Percentiles rank a stretch among this genome's conserved stretches.
Conservation (phyloP, 495 filamentous ascomycete genomes). For the Podospora bellae-mahoneyi region DNA sequence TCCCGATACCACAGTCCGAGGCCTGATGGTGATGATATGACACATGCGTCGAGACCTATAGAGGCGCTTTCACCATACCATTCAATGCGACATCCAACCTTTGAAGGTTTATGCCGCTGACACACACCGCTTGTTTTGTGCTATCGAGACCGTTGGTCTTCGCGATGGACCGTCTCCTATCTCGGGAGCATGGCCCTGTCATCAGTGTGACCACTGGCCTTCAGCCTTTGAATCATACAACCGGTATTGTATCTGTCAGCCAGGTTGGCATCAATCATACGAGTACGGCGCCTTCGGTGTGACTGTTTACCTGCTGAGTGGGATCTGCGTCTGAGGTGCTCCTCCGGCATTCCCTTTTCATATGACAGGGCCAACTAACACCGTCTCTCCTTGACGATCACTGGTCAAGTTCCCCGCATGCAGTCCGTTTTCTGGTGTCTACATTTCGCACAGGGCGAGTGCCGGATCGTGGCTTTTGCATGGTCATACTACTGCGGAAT, state of each 20-base stretch:
- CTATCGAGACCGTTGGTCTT: background rate
- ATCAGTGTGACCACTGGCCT: too few species aligned
- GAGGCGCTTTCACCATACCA: background rate
- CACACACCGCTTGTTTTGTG: constrained; percentile 3
- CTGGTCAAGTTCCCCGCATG: background rate
- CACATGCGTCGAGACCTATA: background rate
- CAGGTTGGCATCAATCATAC: background rate
- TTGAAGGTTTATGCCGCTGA: background rate
- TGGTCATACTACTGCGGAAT: background rate
- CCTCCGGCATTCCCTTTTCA: background rate
- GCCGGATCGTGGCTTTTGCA: constrained; percentile 30
- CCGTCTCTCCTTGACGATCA: background rate
- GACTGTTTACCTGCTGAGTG: background rate
- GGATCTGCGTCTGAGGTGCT: background rate
- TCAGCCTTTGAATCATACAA: background rate
- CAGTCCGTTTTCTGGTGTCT: background rate
- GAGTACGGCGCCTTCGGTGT: background rate
- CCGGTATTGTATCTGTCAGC: background rate
- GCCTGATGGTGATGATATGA: background rate
- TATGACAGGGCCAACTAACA: background rate
- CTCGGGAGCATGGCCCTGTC: background rate
- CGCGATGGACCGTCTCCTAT: background rate
- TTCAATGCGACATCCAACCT: background rate
- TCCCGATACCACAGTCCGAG: constrained; percentile 1
- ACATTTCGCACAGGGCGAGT: constrained; percentile 30